phyloP scores from a whole-genome alignment of 768 basidiomycete species.

The Tulasnella sp. region DNA sequence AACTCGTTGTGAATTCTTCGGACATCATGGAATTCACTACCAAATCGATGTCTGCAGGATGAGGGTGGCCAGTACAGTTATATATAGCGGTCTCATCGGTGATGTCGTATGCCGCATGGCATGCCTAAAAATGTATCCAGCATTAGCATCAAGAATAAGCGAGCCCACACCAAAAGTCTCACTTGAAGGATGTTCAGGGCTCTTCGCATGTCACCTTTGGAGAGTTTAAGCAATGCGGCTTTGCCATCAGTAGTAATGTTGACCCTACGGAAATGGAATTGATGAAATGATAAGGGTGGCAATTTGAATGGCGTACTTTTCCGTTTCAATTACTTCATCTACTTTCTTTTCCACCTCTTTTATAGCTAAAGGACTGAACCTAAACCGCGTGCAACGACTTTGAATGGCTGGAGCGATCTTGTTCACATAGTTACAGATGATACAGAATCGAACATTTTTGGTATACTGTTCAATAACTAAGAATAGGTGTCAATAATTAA shows the following conservation, averaged over 20 bases:
- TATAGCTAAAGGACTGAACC: constrained; percentile 86
- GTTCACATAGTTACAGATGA: constrained; percentile 99
- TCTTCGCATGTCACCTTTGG: constrained; percentile 93
- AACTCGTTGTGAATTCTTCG: constrained; percentile 88
- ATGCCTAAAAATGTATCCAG: constrained; percentile 39
- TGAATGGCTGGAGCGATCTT: constrained; percentile 98
- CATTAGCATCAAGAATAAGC: not conserved
- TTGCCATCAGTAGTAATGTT: constrained; percentile 77
- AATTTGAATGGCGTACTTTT: constrained; percentile 44
- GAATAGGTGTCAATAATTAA: not conserved
- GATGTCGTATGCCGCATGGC: constrained; percentile 88
- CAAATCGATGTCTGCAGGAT: constrained; percentile 85
- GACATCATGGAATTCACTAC: constrained; percentile 92
- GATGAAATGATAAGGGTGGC: constrained; percentile 2
- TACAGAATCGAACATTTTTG: constrained; percentile 96
- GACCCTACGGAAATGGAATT: constrained; percentile 39
- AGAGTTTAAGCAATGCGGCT: constrained; percentile 82
- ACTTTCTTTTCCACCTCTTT: constrained; percentile 75
- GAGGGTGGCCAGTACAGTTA: constrained; percentile 92
- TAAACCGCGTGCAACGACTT: constrained; percentile 93
- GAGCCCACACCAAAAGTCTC: not conserved
- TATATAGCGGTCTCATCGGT: constrained; percentile 87
- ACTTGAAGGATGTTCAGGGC: constrained; percentile 87
- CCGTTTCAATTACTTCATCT: constrained; percentile 62
- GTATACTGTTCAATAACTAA: constrained; percentile 95